phyloP scores from a whole-genome alignment of 148 eudicot genomes.

The Simmondsia chinensis region DNA sequence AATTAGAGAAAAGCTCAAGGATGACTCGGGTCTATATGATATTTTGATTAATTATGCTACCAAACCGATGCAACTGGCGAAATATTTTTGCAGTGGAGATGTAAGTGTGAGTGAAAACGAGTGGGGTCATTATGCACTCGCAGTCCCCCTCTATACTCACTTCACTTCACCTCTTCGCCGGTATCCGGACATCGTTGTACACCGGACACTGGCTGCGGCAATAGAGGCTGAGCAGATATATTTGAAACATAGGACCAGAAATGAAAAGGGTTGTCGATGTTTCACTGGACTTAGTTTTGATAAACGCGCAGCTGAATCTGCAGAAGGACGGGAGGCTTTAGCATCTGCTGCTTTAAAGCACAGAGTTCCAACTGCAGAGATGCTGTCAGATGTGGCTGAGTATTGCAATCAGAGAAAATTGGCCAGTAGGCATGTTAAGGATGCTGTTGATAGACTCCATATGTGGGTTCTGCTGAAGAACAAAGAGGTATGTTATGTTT shows the following conservation, averaged over 20 bases:
- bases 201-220: conserved; percentile 64
- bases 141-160: conserved; percentile 83
- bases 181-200: conserved; percentile 84
- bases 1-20: conserved; percentile 49
- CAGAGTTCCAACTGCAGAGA: conserved; percentile 39
- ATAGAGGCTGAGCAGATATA: conserved; percentile 69
- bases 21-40: conserved; percentile 61
- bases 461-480: conserved; percentile 77
- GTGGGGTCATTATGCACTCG: conserved; percentile 83
- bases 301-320: conserved; percentile 32
- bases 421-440: conserved; percentile 76
- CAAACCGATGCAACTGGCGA: conserved; percentile 82
- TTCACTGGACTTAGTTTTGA: conserved; percentile 56
- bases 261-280: conserved; percentile 22
- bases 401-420: conserved; percentile 67
- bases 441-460: conserved; percentile 67
- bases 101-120: conserved; percentile 33
- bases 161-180: conserved; percentile 92
- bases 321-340: conserved; percentile 47
- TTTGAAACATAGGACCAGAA: conserved; percentile 20
- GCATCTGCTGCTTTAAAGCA: conserved; percentile 50
- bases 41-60: conserved; percentile 71
- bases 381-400: conserved; percentile 51
- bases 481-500: conserved; percentile 42
- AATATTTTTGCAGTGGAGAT: conserved; percentile 80